Base-by-base conservation (phyloP, 306 rosid species). In the Ammopiptanthus mongolicus region DNA sequence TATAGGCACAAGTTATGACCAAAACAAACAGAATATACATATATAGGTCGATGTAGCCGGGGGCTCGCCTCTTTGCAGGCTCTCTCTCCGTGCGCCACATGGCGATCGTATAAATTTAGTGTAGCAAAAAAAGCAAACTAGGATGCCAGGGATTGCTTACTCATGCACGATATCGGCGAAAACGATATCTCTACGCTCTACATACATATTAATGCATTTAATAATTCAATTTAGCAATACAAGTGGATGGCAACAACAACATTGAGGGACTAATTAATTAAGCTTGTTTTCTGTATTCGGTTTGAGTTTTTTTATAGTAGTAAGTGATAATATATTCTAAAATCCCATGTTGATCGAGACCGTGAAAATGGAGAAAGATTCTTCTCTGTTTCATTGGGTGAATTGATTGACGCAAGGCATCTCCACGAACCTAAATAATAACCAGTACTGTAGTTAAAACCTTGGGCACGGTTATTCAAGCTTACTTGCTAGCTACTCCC, bases 281-380 rank as follows among this genome's bases (percentile, higher is more conserved):
- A 57, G 4, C 62, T 34, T 59, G 10, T 23, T 48, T 69, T 52
- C 56, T 67, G 15, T 9, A 34, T 69, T 78, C 44, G 13, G 56
- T 77, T 8, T 56, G 11, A 19, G 13, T 23, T 11, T 4, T 12
- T 6, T 28, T 46, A 7, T 8, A 46, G n/a, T n/a, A n/a, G n/a
- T 15, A 15, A 44, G 9, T 33, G 66, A 72, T 42, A 53, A 53
- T 42, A 74, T 66, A 57, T 65, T 74, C 10, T 81, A 81, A 75
- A 50, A 18, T 78, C 9, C 52, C 86, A 73, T 78, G 56, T 78
- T 69, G 81, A 29, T 78, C 62, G 81, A 29, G 65, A 76, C 44
- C 65, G 77, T 67, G 76, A 81, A 85, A 74, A 74, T 60, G 67
- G 68, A 68, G 62, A 79, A 79, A 79, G 75, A 82, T 82, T 82